Evolutionary conservation across 768 basidiomycete species (phyloP), one percentile per base, ranked within the genome.

Genomic region (Tylopilus subfusipes): DNA sequence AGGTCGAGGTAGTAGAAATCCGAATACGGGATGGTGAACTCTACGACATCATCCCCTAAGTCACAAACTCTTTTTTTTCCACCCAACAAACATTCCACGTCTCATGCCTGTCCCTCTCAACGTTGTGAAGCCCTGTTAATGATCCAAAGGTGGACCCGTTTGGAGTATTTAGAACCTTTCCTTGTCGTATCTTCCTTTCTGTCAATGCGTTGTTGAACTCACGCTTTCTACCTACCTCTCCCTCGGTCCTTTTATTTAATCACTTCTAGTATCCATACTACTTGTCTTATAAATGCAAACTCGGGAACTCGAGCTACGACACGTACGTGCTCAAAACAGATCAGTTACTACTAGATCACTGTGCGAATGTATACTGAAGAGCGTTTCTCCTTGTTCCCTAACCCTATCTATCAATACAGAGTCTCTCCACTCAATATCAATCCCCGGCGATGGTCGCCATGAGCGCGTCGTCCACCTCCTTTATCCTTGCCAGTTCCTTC

Each of bases 1-100:
- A 91, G 66, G 84, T 92, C 55, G 90, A 93, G 70, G 90, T 92
- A 34, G 90, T 89, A 61, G 88, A 91, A 74, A 93, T 93, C 68
- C 80, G 90, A 55, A 88, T 93, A 55, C 77, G 80, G 58, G 90
- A 90, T 63, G 86, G 82, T 48, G 90, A 93, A 62, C 73, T 91
- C 47, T 80, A 84, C 68, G 80, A 83, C 55, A 86, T 92, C 67
- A 88, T 92, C 68, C 90, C 85, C 33, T 79, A 53, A 69, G 53
- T 39, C 50, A 10, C 53, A 9, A 11, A 14, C 13, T 39, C 24
- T 7, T 25, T 18, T 39, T 21, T 7, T 25, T 18, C 25, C n/a
- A 1, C 21, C 33, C 39, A 14, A 25, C 31, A 11, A 33, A 14
- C 24, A 38, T 29, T 25, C 44, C 36, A 29, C 25, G 8, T 18